These are phyloP conservation scores for Acanthamoeba royreba DNA, from an alignment of 208 protist genomes.

Conservation along the genomic window DNA sequence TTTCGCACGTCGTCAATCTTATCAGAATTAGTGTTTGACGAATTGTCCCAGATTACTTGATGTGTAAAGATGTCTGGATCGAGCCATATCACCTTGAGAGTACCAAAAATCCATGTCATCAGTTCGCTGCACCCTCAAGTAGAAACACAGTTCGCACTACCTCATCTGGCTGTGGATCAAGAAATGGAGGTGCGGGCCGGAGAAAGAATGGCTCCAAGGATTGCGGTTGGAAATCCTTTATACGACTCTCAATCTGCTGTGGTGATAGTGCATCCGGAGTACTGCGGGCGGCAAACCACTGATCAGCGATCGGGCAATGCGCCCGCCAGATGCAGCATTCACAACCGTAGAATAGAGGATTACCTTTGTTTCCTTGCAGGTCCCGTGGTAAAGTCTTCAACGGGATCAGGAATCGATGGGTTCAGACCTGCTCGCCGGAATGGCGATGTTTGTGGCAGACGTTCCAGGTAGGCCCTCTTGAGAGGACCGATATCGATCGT, in stretches of 20 bases:
- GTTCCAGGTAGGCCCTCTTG: constrained; percentile 3
- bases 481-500: neutral
- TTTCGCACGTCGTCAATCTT: neutral
- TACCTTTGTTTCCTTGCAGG: constrained; percentile 33
- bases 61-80: constrained; percentile 24
- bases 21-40: neutral
- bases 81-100: neutral
- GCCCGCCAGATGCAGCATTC: no score
- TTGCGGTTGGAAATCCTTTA: constrained; percentile 23
- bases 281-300: neutral
- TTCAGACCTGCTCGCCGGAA: constrained; percentile 9
- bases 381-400: neutral
- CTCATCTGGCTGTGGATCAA: constrained; percentile 43
- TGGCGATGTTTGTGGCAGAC: constrained; percentile 9
- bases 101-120: no score
- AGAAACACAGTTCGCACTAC: neutral
- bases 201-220: constrained; percentile 43
- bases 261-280: neutral
- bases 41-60: constrained; percentile 10
- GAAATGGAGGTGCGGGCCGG: constrained; percentile 31
- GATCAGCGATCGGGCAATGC: neutral
- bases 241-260: constrained; percentile 1
- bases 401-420: neutral
- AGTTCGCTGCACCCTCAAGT: neutral
- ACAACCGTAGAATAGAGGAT: neutral